Conservation (phyloP, 2,329 filamentous ascomycete species). For the Dactylellina cionopaga region DNA sequence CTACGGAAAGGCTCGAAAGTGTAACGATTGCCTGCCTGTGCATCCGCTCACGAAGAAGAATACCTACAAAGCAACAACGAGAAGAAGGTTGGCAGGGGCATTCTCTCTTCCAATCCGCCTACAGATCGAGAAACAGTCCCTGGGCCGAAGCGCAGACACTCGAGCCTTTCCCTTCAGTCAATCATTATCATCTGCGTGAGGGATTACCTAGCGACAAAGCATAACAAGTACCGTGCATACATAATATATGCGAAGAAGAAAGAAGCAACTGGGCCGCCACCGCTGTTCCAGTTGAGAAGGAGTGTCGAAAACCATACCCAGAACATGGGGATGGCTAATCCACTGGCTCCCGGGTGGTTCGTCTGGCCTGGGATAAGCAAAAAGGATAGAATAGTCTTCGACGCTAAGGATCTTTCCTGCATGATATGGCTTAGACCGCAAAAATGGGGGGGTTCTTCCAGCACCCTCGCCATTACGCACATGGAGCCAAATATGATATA, state of each 20-base stretch:
- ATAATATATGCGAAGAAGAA: too few relatives aligned
- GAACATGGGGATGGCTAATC: constrained; percentile 42
- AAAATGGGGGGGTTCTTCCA: constrained; percentile 31
- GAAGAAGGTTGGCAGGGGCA: background rate
- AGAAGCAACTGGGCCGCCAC: constrained; percentile 30
- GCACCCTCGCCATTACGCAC: constrained; percentile 51
- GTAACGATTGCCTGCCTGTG: constrained; percentile 36
- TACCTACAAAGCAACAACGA: too few relatives aligned
- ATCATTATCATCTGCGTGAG: too few relatives aligned
- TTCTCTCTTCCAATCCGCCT: too few relatives aligned
- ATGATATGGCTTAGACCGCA: constrained; percentile 45
- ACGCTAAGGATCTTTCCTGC: constrained; percentile 42
- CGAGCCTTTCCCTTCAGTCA: too few relatives aligned
- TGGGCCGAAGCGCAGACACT: too few relatives aligned
- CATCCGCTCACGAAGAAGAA: constrained; percentile 15
- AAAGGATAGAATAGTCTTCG: constrained; percentile 31
- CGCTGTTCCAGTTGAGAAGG: constrained; percentile 12
- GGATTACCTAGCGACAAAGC: too few relatives aligned
- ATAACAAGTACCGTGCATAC: constrained; percentile 1
- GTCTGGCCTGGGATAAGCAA: constrained; percentile 16
- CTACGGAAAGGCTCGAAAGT: constrained; percentile 33
- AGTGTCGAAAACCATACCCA: constrained; percentile 43
- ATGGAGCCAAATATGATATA: constrained; percentile 15
- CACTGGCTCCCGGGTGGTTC: constrained; percentile 36
- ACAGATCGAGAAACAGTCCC: too few relatives aligned